Percentiles rank a stretch among this genome's conserved stretches.
Conservation (phyloP, 139 green algal species). For the Asterochloris erici region DNA sequence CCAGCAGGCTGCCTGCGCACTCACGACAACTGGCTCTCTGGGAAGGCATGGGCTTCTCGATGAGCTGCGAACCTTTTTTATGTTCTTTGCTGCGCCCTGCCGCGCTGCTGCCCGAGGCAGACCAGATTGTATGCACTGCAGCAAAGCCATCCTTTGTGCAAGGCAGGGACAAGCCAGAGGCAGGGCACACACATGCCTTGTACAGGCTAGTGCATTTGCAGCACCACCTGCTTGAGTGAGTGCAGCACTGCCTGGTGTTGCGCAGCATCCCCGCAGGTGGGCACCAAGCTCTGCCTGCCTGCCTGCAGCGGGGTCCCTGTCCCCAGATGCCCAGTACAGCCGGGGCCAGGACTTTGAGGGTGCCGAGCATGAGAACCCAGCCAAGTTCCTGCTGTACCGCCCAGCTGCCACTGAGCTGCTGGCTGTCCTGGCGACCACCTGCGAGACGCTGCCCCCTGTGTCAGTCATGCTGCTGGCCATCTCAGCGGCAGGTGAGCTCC, state of each 20-base stretch:
- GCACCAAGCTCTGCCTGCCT: background rate
- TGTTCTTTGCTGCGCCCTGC: too few species aligned
- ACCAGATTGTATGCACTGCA: too few species aligned
- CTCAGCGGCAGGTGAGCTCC: background rate
- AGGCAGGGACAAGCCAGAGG: too few species aligned
- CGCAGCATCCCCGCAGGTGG: background rate
- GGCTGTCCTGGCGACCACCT: slow-evolving; percentile 39
- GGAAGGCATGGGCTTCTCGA: too few species aligned
- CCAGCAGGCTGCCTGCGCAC: too few species aligned
- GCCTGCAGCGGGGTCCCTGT: background rate
- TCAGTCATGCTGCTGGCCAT: slow-evolving; percentile 46
- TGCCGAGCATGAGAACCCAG: slow-evolving; percentile 32
- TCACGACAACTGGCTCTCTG: too few species aligned
- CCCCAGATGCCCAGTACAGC: background rate
- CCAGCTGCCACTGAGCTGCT: slow-evolving; percentile 52
- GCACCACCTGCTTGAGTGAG: too few species aligned
- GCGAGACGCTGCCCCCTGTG: slow-evolving; percentile 44
- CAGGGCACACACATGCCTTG: too few species aligned
- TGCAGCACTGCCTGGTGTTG: background rate
- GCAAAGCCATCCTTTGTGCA: too few species aligned
- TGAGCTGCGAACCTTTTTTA: too few species aligned
- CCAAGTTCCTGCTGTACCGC: slow-evolving; percentile 59
- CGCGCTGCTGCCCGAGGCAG: too few species aligned
- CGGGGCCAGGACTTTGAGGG: background rate
- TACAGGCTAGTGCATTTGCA: too few species aligned